These are phyloP conservation scores for Paralagenidium karlingii DNA, from an alignment of 352 stramenopile genomes.

Conservation along the genomic window DNA sequence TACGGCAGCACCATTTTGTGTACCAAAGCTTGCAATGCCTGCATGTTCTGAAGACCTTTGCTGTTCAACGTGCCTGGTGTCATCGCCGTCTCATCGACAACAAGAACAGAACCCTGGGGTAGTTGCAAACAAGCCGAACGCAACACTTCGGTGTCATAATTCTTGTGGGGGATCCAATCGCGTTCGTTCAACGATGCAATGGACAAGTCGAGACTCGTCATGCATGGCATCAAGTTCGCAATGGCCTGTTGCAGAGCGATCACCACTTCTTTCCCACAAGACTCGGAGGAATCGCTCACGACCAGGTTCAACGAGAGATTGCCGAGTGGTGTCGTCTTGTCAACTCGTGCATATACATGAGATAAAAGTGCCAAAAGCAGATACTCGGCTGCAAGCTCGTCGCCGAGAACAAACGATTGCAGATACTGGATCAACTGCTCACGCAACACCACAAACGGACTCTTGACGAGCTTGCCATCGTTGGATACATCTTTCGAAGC, in stretches of 20 bases:
- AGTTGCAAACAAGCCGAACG: conserved; percentile 41
- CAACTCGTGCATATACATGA: conserved; percentile 51
- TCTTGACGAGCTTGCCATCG: conserved; percentile 4
- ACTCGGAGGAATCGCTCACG: conserved; percentile 5
- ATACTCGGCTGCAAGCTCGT: conserved; percentile 53
- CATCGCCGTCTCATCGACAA: conserved; percentile 58
- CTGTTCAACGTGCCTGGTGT: conserved; percentile 52
- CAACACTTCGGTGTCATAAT: conserved; percentile 60
- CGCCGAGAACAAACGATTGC: conserved; percentile 17
- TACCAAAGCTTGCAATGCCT: conserved; percentile 51
- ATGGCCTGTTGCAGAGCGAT: conserved; percentile 16
- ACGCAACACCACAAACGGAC: conserved; percentile 17
- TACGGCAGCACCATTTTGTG: conserved; percentile 70
- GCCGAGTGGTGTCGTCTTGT: conserved; percentile 44
- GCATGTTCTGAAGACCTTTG: conserved; percentile 61
- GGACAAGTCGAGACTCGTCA: conserved; percentile 33
- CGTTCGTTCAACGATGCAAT: conserved; percentile 42
- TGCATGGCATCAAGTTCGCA: conserved; percentile 34
- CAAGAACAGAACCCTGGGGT: conserved; percentile 39
- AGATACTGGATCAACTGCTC: conserved; percentile 30
- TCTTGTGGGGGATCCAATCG: conserved; percentile 58
- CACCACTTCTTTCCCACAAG: conserved; percentile 7
- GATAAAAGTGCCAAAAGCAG: conserved; percentile 54
- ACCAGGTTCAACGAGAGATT: conserved; percentile 65
- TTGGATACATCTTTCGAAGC: neutral